Conservation (phyloP, 2,329 filamentous ascomycete species). For the Colletotrichum graminicola region DNA sequence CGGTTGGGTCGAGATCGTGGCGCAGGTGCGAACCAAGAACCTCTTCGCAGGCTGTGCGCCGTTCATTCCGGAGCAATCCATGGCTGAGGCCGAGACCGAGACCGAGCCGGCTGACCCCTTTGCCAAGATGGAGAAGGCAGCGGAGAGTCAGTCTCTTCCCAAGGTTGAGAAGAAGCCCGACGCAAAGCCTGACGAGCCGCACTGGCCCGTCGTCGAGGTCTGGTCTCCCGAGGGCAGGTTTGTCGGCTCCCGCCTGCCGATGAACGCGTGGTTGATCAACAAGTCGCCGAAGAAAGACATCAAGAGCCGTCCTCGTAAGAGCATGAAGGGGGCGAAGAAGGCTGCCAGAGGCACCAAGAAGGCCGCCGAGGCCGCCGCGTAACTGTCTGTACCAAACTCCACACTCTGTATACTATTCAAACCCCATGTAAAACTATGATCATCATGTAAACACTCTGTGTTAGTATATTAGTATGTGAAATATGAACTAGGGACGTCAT, state of each 20-base stretch:
- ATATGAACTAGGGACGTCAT: not conserved
- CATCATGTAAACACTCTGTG: not conserved
- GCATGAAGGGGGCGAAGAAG: conserved; percentile 76
- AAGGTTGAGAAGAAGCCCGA: conserved; percentile 40
- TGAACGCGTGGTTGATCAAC: conserved; percentile 77
- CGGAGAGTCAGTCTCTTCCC: conserved; percentile 41
- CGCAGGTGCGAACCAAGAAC: conserved; percentile 78
- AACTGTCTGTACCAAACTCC: conserved; percentile 8
- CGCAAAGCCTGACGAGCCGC: conserved; percentile 44
- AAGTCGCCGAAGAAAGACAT: conserved; percentile 65
- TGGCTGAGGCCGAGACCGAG: conserved; percentile 42
- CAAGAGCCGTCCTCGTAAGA: conserved; percentile 71
- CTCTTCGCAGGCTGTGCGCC: conserved; percentile 50
- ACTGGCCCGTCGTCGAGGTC: conserved; percentile 82
- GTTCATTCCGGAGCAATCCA: conserved; percentile 40
- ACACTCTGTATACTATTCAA: conserved; percentile 10
- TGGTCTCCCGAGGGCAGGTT: conserved; percentile 89
- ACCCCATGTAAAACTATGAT: not conserved
- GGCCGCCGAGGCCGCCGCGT: conserved; percentile 14
- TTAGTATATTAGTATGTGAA: not conserved
- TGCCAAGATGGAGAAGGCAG: conserved; percentile 37
- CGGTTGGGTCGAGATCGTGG: conserved; percentile 91
- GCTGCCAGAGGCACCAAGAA: conserved; percentile 57
- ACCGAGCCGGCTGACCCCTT: conserved; percentile 36
- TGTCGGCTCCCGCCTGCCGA: conserved; percentile 73